phyloP scores from a whole-genome alignment of 495 filamentous ascomycete genomes.

The Lophiotrema nucula region DNA sequence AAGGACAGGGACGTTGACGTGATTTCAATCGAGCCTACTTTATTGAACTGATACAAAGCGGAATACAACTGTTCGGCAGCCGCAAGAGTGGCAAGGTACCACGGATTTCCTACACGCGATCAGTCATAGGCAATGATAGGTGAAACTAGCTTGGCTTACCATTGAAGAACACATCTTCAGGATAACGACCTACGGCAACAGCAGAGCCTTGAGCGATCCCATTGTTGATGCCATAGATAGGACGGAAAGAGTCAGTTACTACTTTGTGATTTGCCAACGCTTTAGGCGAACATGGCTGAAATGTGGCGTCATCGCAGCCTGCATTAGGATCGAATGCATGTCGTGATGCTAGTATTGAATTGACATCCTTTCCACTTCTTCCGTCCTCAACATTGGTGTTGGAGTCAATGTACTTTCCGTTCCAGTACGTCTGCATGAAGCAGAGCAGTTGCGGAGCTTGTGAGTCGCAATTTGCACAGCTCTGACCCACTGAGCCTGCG shows the following conservation, averaged over 20 bases:
- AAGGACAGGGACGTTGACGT: conserved; percentile 56
- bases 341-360: conserved; percentile 61
- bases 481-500: conserved; percentile 48
- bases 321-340: conserved; percentile 62
- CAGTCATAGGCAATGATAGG: too few species aligned
- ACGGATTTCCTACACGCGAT: conserved; percentile 41
- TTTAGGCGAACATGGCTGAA: conserved; percentile 63
- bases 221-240: conserved; percentile 46
- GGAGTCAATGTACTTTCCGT: conserved; percentile 51
- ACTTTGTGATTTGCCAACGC: conserved; percentile 65
- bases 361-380: conserved; percentile 61
- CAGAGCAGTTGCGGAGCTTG: conserved; percentile 61
- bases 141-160: too few species aligned
- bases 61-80: conserved; percentile 67
- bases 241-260: conserved; percentile 62
- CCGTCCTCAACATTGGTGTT: conserved; percentile 52
- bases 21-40: conserved; percentile 52
- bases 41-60: conserved; percentile 60
- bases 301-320: conserved; percentile 57
- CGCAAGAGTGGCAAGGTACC: conserved; percentile 64
- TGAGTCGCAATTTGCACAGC: conserved; percentile 50
- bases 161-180: conserved; percentile 66
- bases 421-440: conserved; percentile 67
- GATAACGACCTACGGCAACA: conserved; percentile 65
- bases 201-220: conserved; percentile 47